Evolutionary conservation across 495 filamentous ascomycete species (phyloP).

Genomic region (Aspergillus sclerotioniger): DNA sequence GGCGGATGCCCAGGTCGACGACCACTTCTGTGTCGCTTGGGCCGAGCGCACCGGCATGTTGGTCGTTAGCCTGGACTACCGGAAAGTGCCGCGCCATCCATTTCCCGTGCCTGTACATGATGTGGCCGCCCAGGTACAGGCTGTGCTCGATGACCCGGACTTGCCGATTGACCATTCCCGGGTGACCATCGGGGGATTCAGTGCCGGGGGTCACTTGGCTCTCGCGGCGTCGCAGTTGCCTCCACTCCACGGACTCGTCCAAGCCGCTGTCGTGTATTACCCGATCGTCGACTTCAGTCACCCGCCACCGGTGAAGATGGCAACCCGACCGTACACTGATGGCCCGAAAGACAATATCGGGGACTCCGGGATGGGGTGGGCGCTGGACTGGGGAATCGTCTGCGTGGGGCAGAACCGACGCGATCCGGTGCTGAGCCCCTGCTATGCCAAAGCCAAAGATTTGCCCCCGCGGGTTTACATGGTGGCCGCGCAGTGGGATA

Average conservation of each 20-base stretch:
- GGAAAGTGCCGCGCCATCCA: conserved; percentile 29
- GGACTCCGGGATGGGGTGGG: conserved; percentile 16
- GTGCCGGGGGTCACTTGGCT: conserved; percentile 36
- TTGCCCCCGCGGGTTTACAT: conserved; percentile 33
- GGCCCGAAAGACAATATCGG: conserved; percentile 26
- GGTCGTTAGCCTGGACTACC: conserved; percentile 36
- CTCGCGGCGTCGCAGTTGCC: conserved; percentile 29
- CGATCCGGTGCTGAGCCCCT: conserved; percentile 35
- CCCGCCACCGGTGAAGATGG: conserved; percentile 24
- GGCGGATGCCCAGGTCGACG: conserved; percentile 24
- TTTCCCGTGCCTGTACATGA: conserved; percentile 32
- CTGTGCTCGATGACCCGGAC: conserved; percentile 39
- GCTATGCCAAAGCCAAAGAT: conserved; percentile 29
- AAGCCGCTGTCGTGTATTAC: conserved; percentile 32
- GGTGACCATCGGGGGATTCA: conserved; percentile 37
- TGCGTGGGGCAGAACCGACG: conserved; percentile 27
- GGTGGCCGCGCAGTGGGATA: conserved; percentile 31
- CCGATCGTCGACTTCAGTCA: conserved; percentile 34
- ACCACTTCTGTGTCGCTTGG: conserved; percentile 31
- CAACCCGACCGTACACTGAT: conserved; percentile 23
- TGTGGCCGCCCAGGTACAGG: conserved; percentile 26
- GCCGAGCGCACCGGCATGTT: conserved; percentile 32
- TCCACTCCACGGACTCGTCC: conserved; percentile 27
- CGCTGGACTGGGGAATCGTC: conserved; percentile 35
- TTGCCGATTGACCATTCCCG: conserved; percentile 32